Evolutionary conservation across 176 grass and related monocot genomes (phyloP).

Genomic region (Musa beccarii): DNA sequence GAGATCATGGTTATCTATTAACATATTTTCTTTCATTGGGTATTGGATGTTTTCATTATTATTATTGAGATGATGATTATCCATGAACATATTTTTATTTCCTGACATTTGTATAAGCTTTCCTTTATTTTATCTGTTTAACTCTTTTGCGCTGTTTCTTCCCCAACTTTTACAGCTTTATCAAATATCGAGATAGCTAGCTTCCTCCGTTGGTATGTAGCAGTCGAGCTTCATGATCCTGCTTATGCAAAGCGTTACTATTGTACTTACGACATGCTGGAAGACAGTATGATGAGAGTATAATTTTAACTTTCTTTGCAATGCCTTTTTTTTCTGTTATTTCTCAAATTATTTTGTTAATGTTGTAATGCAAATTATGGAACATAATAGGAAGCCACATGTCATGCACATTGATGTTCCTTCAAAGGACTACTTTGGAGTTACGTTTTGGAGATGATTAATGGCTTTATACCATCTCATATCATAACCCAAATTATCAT

Average conservation of each 20-base stretch:
- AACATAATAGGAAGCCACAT: not conserved
- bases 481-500: no score
- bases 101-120: not conserved
- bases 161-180: slow-evolving; percentile 45
- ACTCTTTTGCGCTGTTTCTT: no score
- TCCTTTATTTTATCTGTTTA: not conserved
- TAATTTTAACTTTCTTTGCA: slow-evolving; percentile 8
- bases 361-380: not conserved
- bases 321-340: not conserved
- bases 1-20: not conserved
- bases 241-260: slow-evolving; percentile 77
- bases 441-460: no score
- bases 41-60: no score
- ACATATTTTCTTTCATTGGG: not conserved
- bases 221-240: slow-evolving; percentile 78
- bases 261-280: slow-evolving; percentile 79
- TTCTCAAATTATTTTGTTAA: not conserved
- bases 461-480: no score
- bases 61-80: no score
- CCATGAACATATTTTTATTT: not conserved
- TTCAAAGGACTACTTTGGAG: not conserved
- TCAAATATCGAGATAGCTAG: slow-evolving; percentile 99
- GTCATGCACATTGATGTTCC: not conserved
- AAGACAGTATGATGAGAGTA: slow-evolving; percentile 94
- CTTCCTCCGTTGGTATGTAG: slow-evolving; percentile 91